phyloP scores from a whole-genome alignment of 2,329 filamentous ascomycete species.

The Aciculosporium take region DNA sequence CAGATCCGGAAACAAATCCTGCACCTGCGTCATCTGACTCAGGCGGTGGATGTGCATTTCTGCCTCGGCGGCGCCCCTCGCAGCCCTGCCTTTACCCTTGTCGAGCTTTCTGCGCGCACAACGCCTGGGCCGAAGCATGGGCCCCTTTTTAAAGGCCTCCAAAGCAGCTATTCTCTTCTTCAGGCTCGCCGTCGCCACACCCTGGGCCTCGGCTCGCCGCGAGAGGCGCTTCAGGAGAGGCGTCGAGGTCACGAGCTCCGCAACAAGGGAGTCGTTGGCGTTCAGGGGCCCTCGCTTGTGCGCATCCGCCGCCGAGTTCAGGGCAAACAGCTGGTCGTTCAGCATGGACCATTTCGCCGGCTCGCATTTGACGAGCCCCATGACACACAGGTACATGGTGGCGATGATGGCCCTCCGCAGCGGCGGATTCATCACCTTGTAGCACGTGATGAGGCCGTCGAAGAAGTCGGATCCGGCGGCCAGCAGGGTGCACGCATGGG shows the following conservation, averaged over 20 bases:
- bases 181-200: slow-evolving; percentile 38
- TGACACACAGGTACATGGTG: slow-evolving; percentile 60
- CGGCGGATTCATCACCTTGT: slow-evolving; percentile 46
- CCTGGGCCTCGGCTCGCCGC: slow-evolving; percentile 34
- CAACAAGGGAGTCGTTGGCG: slow-evolving; percentile 58
- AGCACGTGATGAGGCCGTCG: slow-evolving; percentile 57
- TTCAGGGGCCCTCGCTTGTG: slow-evolving; percentile 42
- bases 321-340: slow-evolving; percentile 68
- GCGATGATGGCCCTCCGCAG: slow-evolving; percentile 56
- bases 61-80: slow-evolving; percentile 22
- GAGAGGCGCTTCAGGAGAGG: slow-evolving; percentile 54
- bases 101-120: slow-evolving; percentile 40
- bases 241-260: slow-evolving; percentile 68
- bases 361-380: slow-evolving; percentile 51
- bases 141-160: slow-evolving; percentile 44
- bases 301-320: slow-evolving; percentile 57
- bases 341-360: slow-evolving; percentile 60
- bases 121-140: slow-evolving; percentile 34
- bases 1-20: slow-evolving; percentile 82
- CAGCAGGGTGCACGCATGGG: slow-evolving; percentile 45
- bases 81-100: slow-evolving; percentile 47
- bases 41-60: slow-evolving; percentile 65
- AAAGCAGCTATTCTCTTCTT: slow-evolving; percentile 48
- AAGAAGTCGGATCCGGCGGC: slow-evolving; percentile 79
- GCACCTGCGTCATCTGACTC: slow-evolving; percentile 77